A percentile compares a stretch with the other conserved stretches of the same genome.
Conservation (phyloP, 1,139 yeast species). For the Protomyces inouyei region DNA sequence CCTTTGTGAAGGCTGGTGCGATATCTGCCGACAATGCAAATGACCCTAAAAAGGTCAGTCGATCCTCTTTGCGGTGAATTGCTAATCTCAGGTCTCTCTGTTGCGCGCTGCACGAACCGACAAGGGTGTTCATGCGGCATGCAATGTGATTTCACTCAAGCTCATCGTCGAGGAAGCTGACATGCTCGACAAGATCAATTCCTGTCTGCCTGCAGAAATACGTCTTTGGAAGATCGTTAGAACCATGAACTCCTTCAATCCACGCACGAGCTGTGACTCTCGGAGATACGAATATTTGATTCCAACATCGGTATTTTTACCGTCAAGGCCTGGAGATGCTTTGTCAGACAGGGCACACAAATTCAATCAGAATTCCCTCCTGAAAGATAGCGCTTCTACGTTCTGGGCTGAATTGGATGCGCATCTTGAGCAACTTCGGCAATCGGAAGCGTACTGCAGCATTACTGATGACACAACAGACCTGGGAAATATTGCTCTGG, state of each 20-base stretch:
- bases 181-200: conserved; percentile 66
- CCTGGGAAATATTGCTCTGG: conserved; percentile 12
- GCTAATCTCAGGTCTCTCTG: conserved; percentile 53
- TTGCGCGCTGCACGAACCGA: conserved; percentile 98
- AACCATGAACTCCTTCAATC: conserved; percentile 85
- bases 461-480: conserved; percentile 6
- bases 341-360: conserved; percentile 48
- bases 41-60: conserved; percentile 63
- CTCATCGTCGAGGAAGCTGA: conserved; percentile 85
- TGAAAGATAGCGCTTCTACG: conserved; percentile 5
- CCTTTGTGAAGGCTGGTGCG: conserved; percentile 85
- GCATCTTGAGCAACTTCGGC: background rate
- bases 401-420: conserved; percentile 4
- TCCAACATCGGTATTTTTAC: conserved; percentile 83
- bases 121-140: conserved; percentile 99
- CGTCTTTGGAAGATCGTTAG: conserved; percentile 91
- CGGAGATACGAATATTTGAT: conserved; percentile 88
- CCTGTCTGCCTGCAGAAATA: conserved; percentile 72
- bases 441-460: background rate
- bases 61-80: background rate
- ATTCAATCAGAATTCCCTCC: background rate
- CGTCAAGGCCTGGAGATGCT: conserved; percentile 73
- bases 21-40: conserved; percentile 81
- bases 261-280: conserved; percentile 91
- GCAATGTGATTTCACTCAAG: conserved; percentile 83